Evolutionary conservation across 192 early-diverging fungal species (phyloP), one percentile per base, ranked within the genome.

Genomic region (Coemansia sp.): DNA sequence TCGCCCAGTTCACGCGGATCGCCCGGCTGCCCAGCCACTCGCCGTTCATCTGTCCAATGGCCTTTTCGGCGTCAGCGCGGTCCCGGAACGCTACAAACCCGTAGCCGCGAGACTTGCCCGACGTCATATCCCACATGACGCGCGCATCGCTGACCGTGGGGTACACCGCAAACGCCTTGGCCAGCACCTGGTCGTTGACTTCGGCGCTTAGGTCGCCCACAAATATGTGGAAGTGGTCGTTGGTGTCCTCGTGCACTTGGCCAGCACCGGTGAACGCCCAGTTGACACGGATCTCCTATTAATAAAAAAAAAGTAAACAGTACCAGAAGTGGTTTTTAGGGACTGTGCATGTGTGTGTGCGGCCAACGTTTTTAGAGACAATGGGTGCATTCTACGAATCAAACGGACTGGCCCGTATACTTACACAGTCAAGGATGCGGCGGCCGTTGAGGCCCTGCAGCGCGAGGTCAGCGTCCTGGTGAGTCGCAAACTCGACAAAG

Each of bases 1-100:
- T 97, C 19, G 95, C 95, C 95, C 95, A 97, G 84, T 96, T 96
- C 63, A 94, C 92, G 42, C 95, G 91, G 64, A 97, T 90, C 56
- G 90, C 87, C 60, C 93, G 87, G 73, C 87, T 90, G 67, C 94
- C 95, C 37, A 97, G 81, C 89, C 89, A 91, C 77, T 94, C 82
- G 59, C 93, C 94, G 73, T 95, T 96, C 95, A 96, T 96, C 29
- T 87, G 77, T 32, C 76, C 70, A 65, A 97, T 92, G 15, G 94
- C 94, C 49, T 85, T 88, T 54, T 97, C 94, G 31, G 95, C 95
- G 62, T 97, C 95, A 47, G 79, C 68, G 53, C 90, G 91, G 43
- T 97, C 93, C 73, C 91, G 86, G 81, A 93, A 97, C 20, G 93
- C 89, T 46, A 95, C 93, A 82, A 97, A 97, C 4, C 95, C 95